Evolutionary conservation across 208 protist genomes (phyloP).

Genomic region (Angomonas deanei): DNA sequence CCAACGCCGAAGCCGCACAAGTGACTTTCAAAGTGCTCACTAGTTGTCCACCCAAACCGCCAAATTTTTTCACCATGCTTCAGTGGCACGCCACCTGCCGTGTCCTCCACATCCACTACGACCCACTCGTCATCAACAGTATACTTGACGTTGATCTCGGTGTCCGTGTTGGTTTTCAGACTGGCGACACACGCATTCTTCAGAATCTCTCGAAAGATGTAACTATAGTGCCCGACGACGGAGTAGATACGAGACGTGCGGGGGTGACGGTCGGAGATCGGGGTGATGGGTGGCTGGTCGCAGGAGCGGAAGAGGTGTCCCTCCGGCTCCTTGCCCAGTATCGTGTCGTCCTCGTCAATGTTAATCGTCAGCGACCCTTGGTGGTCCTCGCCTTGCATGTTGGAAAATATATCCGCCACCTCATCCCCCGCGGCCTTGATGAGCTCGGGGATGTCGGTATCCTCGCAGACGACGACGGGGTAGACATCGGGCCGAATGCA

Average conservation of each 20-base stretch:
- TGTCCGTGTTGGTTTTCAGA: slow-evolving; percentile 11
- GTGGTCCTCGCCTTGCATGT: slow-evolving; percentile 18
- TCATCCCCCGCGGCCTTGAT: slow-evolving; percentile 45
- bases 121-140: slow-evolving; percentile 48
- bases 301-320: slow-evolving; percentile 49
- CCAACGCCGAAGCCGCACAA: slow-evolving; percentile 81
- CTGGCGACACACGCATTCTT: slow-evolving; percentile 85
- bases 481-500: slow-evolving; percentile 29
- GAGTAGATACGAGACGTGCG: slow-evolving; percentile 32
- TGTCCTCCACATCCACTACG: slow-evolving; percentile 71
- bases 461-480: slow-evolving; percentile 33
- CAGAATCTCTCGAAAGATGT: slow-evolving; percentile 75
- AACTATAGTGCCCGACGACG: slow-evolving; percentile 66
- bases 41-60: slow-evolving; percentile 87
- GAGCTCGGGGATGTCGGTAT: slow-evolving; percentile 35
- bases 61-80: slow-evolving; percentile 52
- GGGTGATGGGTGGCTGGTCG: not conserved
- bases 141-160: slow-evolving; percentile 42
- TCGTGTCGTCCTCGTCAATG: slow-evolving; percentile 45
- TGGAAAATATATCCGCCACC: slow-evolving; percentile 59
- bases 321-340: slow-evolving; percentile 22
- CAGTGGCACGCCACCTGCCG: slow-evolving; percentile 49
- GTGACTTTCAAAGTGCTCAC: slow-evolving; percentile 44
- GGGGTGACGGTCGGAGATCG: not conserved
- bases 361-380: slow-evolving; percentile 34